Base-by-base conservation (phyloP, 2,329 filamentous ascomycete species). In the Dothistroma septosporum region DNA sequence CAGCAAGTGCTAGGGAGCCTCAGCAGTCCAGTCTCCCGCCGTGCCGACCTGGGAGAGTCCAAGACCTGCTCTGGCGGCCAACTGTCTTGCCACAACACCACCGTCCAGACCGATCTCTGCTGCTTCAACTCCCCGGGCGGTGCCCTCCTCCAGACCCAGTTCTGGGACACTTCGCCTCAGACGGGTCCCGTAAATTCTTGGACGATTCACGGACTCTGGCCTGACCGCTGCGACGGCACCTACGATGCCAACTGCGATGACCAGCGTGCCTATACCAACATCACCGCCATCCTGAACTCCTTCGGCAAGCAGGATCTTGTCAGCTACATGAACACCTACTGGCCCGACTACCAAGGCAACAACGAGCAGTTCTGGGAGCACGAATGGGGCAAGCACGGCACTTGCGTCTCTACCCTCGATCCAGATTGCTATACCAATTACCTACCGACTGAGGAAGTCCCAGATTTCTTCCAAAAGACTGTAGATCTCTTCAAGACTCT, bases 41-140 rank as follows among this genome's bases (percentile, higher is more conserved):
- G 50, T 22, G 33, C 49, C n/a, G 19, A 53, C 16, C 53, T 21
- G n/a, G 59, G 64, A 19, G 61, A 64, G 46, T 68, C 62, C 6
- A 66, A 66, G 28, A 64, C 70, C n/a, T 76, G 75, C 62, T 60
- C 73, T 11, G 75, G 76, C 62, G 74, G 75, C 8, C 78, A 80
- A 62, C 70, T 87, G 56, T 88, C 85, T 68, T 91, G 88, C 70
- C 83, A 86, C 60, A 87, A 87, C 69, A 83, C 81, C 6, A 85
- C 85, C 2, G 75, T 76, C 8, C 81, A 84, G n/a, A 73, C 80
- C 55, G 80, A 91, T 69, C 82, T 86, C 7, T 92, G 89, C 77
- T 92, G 89, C 76, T 89, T 91, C 77, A 89, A 89, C 69, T 80
- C 84, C 22, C 88, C 88, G 0, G 85, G 87, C 4, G 89, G 89